Evolutionary conservation across 352 stramenopile genomes (phyloP), one percentile per base, ranked within the genome.

Genomic region (Globisporangium splendens): DNA sequence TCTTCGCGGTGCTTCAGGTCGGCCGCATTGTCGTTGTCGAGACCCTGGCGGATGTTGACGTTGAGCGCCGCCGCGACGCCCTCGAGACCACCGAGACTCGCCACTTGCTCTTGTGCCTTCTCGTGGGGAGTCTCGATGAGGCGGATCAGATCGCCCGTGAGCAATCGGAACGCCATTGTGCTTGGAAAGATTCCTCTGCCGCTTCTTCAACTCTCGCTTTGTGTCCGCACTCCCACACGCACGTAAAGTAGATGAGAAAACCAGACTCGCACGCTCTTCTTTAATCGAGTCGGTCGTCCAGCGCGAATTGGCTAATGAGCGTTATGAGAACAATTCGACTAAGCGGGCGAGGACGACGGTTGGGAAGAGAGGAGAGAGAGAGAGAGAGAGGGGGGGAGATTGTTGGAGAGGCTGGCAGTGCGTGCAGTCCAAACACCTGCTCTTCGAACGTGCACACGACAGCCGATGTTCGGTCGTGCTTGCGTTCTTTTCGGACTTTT

Each of bases 61-160:
- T 69, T 60, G 8, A 90, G 69, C 18, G 69, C 62, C 20, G 61
- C 63, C 15, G 75, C 77, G 50, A 90, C 56, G 46, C 80, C 80
- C 12, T 73, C 65, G 21, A 84, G 62, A 15, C 79, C 77, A 51
- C 79, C 79, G 50, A 86, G 63, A 35, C 41, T 38, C 3, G 59
- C 46, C 20, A 90, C 64, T 44, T 70, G 62, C 22, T 80, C 65
- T 14, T 66, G 55, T n/a, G 75, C 65, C 39, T 82, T 78, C 56
- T 88, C 79, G 50, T 75, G 70, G 13, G 75, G 76, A 28, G 77
- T 88, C 63, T 88, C 79, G 12, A 90, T 69, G 47, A 89, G 71
- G 28, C 75, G 77, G 48, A 86, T 78, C 51, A 89, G 66, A 61
- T 89, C 79, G 47, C 72, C 68, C 15, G 75, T 79, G 13, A 80